Percentiles rank a stretch among this genome's conserved stretches.
Evolutionary conservation across 1,139 yeast genomes (phyloP).

Genomic region (Scheffersomyces lignicola): DNA sequence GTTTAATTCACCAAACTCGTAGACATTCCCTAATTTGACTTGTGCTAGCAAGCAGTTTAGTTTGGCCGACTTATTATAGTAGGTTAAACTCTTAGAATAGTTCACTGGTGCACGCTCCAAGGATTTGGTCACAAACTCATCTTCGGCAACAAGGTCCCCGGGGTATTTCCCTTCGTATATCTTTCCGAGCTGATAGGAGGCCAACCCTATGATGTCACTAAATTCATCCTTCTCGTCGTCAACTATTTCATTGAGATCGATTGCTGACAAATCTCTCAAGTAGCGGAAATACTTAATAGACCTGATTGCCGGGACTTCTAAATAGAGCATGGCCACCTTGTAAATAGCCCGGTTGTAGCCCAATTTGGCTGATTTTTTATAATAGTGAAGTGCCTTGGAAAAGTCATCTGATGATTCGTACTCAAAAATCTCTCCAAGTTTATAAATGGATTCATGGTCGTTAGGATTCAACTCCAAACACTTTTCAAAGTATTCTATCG

Average conservation of each 20-base stretch:
- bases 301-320: constrained; percentile 35
- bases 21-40: constrained; percentile 81
- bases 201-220: constrained; percentile 43
- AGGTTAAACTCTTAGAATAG: constrained; percentile 61
- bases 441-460: constrained; percentile 37
- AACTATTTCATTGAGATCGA: constrained; percentile 36
- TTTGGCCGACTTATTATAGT: constrained; percentile 76
- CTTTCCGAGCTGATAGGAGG: constrained; percentile 60
- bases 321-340: constrained; percentile 40
- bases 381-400: constrained; percentile 35
- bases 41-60: constrained; percentile 79
- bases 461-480: constrained; percentile 34
- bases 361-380: constrained; percentile 40
- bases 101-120: constrained; percentile 47
- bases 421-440: constrained; percentile 44
- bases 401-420: constrained; percentile 30
- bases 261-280: constrained; percentile 37
- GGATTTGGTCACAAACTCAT: constrained; percentile 35
- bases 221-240: constrained; percentile 43
- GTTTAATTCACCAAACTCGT: constrained; percentile 80
- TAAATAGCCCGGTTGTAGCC: constrained; percentile 48
- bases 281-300: constrained; percentile 38
- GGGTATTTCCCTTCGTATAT: constrained; percentile 67
- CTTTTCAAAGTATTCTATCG: constrained; percentile 34
- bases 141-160: constrained; percentile 40